A percentile compares a stretch with the other conserved stretches of the same genome.
phyloP scores from a whole-genome alignment of 768 basidiomycete genomes.

The Agaricus bisporus region DNA sequence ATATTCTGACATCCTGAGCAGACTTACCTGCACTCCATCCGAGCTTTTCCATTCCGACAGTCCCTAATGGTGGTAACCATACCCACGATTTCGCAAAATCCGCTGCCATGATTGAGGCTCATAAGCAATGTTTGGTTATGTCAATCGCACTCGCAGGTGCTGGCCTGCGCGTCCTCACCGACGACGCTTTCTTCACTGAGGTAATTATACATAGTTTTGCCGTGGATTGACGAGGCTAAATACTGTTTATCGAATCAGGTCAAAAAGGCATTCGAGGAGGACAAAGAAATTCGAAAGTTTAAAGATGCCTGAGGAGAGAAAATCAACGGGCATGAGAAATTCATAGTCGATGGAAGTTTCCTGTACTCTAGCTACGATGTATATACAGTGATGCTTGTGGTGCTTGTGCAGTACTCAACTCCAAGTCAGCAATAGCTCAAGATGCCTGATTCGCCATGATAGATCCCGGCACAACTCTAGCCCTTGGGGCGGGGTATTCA shows the following conservation, averaged over 20 bases:
- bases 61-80: constrained; percentile 70
- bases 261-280: constrained; percentile 42
- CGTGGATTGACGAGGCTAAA: neutral
- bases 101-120: constrained; percentile 54
- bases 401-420: too few species aligned
- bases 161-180: constrained; percentile 64
- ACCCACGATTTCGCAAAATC: constrained; percentile 59
- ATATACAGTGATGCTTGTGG: too few species aligned
- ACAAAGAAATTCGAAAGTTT: constrained; percentile 15
- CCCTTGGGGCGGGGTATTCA: too few species aligned
- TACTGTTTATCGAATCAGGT: constrained; percentile 28
- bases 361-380: too few species aligned
- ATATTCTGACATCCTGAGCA: constrained; percentile 12
- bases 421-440: too few species aligned
- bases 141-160: constrained; percentile 67
- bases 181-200: constrained; percentile 54
- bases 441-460: too few species aligned
- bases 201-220: constrained; percentile 23
- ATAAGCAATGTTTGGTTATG: constrained; percentile 59
- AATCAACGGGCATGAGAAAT: neutral
- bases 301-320: neutral
- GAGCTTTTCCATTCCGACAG: constrained; percentile 75
- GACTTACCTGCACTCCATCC: constrained; percentile 69
- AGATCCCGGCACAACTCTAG: too few species aligned
- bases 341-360: neutral